Evolutionary conservation across 2,329 filamentous ascomycete species (phyloP).

Genomic region (Cercospora sp.): DNA sequence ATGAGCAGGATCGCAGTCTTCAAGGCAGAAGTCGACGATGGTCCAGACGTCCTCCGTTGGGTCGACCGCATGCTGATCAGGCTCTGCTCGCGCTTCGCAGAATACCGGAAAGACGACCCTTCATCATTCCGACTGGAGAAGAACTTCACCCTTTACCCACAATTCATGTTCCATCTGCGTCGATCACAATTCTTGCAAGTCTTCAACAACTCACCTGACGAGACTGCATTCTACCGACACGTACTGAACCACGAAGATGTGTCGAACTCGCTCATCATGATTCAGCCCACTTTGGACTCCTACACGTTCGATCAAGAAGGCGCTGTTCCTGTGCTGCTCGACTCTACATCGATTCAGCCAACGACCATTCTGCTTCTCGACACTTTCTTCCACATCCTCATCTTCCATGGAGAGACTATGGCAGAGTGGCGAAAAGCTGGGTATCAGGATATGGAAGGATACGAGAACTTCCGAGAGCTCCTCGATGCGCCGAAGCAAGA

Average conservation of each 20-base stretch:
- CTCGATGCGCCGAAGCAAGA: constrained; percentile 95
- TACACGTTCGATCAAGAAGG: constrained; percentile 97
- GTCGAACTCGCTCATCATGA: constrained; percentile 96
- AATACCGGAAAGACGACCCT: constrained; percentile 97
- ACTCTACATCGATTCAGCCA: constrained; percentile 93
- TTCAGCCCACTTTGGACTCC: constrained; percentile 94
- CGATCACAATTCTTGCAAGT: constrained; percentile 97
- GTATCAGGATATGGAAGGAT: constrained; percentile 96
- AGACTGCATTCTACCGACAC: constrained; percentile 98
- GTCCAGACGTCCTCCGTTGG: constrained; percentile 96
- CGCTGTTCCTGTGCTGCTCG: constrained; percentile 86
- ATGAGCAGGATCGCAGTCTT: constrained; percentile 99
- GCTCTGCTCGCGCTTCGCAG: constrained; percentile 92
- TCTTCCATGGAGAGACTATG: constrained; percentile 97
- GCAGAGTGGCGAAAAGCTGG: constrained; percentile 97
- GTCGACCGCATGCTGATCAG: constrained; percentile 98
- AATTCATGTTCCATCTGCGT: constrained; percentile 99
- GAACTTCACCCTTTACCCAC: constrained; percentile 98
- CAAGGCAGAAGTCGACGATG: constrained; percentile 97
- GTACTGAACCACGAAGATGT: constrained; percentile 97
- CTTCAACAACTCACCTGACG: constrained; percentile 98
- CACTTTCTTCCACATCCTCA: constrained; percentile 99
- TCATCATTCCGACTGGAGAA: constrained; percentile 96
- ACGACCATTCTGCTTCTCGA: constrained; percentile 92
- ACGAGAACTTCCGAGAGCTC: constrained; percentile 88